phyloP scores from a whole-genome alignment of 2,329 filamentous ascomycete species.

The Xylariaceae sp. region DNA sequence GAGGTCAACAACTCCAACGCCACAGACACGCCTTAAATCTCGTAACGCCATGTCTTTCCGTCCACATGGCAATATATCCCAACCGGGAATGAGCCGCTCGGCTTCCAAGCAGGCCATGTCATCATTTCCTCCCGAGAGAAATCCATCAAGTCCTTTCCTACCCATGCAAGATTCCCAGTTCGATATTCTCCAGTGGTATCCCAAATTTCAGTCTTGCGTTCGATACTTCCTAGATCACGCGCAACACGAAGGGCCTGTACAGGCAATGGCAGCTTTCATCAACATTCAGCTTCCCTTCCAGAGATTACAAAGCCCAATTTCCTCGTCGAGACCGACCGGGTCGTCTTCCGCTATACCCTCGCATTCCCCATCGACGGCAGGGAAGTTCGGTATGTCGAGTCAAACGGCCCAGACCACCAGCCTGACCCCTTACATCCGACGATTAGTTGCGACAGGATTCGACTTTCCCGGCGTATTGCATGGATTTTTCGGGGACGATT shows the following conservation, averaged over 20 bases:
- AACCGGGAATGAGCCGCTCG: constrained; percentile 24
- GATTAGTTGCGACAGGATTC: constrained; percentile 86
- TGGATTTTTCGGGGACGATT: constrained; percentile 96
- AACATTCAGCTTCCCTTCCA: constrained; percentile 92
- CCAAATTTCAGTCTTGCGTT: constrained; percentile 83
- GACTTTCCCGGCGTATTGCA: constrained; percentile 83
- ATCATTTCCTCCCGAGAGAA: constrained; percentile 23
- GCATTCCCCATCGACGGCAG: constrained; percentile 26
- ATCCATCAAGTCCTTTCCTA: constrained; percentile 24
- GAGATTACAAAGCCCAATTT: constrained; percentile 46
- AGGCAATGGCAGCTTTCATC: constrained; percentile 83
- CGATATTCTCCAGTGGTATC: constrained; percentile 90
- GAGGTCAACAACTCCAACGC: not conserved
- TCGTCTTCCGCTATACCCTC: constrained; percentile 36
- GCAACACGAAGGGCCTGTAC: constrained; percentile 76
- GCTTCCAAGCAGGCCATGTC: constrained; percentile 26
- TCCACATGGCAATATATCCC: constrained; percentile 26
- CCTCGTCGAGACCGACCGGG: constrained; percentile 38
- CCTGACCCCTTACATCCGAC: constrained; percentile 82
- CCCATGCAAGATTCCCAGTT: constrained; percentile 42
- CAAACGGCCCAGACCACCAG: constrained; percentile 50
- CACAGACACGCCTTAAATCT: not conserved
- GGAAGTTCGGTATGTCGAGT: constrained; percentile 29
- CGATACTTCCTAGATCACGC: constrained; percentile 89
- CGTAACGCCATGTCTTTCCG: constrained; percentile 28